Conservation (phyloP, 176 grass and related monocot species). For the Secale cereale region DNA sequence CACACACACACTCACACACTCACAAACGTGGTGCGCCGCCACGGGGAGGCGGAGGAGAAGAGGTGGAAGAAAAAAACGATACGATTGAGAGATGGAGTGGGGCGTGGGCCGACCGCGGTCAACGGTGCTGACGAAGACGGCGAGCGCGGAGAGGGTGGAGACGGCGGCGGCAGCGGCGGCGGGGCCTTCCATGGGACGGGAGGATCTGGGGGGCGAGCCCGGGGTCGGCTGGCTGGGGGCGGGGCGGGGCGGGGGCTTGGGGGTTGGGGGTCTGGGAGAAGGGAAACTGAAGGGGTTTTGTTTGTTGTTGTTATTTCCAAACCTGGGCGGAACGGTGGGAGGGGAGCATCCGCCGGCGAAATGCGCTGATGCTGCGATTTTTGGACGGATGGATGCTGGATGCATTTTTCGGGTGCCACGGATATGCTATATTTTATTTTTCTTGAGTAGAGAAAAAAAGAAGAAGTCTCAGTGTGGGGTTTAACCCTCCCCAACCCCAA, state of each 20-base stretch:
- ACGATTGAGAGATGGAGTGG: neutral
- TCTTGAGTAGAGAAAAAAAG: too few species aligned
- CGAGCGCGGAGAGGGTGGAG: constrained; percentile 43
- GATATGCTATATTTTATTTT: too few species aligned
- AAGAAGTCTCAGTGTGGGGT: neutral
- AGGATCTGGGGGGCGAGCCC: neutral
- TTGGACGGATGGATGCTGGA: too few species aligned
- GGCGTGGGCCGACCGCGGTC: constrained; percentile 20
- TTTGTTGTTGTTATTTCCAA: neutral
- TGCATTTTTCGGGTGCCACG: too few species aligned
- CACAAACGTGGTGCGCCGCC: neutral
- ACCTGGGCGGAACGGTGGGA: neutral
- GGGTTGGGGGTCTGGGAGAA: too few species aligned
- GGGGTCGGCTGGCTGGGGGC: neutral
- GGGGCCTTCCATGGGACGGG: constrained; percentile 20
- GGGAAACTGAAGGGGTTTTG: neutral
- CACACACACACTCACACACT: neutral
- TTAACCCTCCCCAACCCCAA: neutral
- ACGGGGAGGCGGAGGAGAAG: neutral
- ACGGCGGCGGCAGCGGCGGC: constrained; percentile 24
- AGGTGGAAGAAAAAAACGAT: neutral
- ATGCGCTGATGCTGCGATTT: neutral
- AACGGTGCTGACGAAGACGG: constrained; percentile 40
- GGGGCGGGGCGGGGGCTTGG: too few species aligned
- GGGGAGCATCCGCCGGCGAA: neutral